These are phyloP conservation scores for Chlorella sp. DNA, from an alignment of 139 green algal genomes.

Conservation along the genomic window DNA sequence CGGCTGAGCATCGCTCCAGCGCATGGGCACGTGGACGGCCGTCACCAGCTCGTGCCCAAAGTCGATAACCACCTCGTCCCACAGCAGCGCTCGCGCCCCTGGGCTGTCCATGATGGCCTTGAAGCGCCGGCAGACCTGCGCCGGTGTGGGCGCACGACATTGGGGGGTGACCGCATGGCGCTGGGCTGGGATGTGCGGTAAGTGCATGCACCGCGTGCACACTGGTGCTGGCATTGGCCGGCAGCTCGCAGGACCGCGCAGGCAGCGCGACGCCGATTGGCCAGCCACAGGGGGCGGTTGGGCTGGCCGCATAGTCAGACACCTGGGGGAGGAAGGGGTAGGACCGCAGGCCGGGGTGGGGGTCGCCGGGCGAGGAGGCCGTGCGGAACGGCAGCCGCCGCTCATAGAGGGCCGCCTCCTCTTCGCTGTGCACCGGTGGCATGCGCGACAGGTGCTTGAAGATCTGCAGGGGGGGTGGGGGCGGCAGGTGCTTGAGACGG, in stretches of 20 bases:
- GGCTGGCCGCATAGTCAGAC: neutral
- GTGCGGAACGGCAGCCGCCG: conserved; percentile 9
- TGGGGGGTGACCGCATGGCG: too few species aligned
- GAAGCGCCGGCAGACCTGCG: conserved; percentile 64
- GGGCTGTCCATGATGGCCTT: conserved; percentile 38
- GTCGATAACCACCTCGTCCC: conserved; percentile 51
- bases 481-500: neutral
- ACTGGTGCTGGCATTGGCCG: neutral
- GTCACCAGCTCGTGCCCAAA: conserved; percentile 73
- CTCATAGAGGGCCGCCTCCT: conserved; percentile 7
- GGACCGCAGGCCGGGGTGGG: conserved; percentile 52
- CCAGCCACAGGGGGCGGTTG: neutral
- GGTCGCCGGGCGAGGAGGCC: conserved; percentile 21
- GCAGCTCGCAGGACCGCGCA: neutral
- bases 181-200: neutral
- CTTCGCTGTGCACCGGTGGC: neutral
- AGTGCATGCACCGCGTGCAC: neutral
- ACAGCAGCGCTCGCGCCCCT: conserved; percentile 38
- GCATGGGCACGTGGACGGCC: conserved; percentile 56
- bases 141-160: neutral
- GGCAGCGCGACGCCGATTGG: neutral
- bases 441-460: conserved; percentile 30
- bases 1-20: conserved; percentile 56
- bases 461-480: conserved; percentile 19
- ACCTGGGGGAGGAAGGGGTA: conserved; percentile 67